A percentile compares a stretch with the other conserved stretches of the same genome.
phyloP scores from a whole-genome alignment of 2,329 filamentous ascomycete genomes.

The Cyphellophora attinorum region DNA sequence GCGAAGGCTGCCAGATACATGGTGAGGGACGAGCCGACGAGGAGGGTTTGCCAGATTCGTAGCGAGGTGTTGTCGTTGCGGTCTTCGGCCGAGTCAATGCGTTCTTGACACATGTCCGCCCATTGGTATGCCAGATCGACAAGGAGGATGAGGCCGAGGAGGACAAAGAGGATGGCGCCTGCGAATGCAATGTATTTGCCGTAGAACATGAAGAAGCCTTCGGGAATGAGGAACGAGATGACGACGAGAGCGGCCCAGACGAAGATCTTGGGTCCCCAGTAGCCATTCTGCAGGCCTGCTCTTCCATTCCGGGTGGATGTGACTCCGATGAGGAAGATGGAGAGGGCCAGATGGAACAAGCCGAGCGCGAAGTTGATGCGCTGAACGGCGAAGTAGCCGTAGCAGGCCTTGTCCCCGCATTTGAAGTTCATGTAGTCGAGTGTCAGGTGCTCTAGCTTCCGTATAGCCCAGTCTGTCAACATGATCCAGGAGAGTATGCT shows the following conservation, averaged over 20 bases:
- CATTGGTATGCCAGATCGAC: slow-evolving; percentile 94
- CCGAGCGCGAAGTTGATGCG: slow-evolving; percentile 96
- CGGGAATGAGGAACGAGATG: slow-evolving; percentile 89
- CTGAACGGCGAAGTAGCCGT: slow-evolving; percentile 93
- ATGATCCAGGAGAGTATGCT: slow-evolving; percentile 97
- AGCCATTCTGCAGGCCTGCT: slow-evolving; percentile 90
- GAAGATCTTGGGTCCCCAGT: slow-evolving; percentile 93
- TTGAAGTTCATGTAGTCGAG: slow-evolving; percentile 94
- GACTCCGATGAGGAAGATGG: slow-evolving; percentile 76
- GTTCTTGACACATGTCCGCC: slow-evolving; percentile 90
- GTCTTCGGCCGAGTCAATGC: slow-evolving; percentile 62
- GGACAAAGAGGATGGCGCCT: slow-evolving; percentile 84
- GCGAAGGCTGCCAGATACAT: slow-evolving; percentile 89
- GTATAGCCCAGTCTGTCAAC: slow-evolving; percentile 97
- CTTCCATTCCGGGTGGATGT: slow-evolving; percentile 77
- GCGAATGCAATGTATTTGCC: slow-evolving; percentile 86
- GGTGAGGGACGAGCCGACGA: slow-evolving; percentile 83
- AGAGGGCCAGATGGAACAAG: slow-evolving; percentile 82
- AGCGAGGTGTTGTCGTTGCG: slow-evolving; percentile 52
- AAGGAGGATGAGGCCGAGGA: slow-evolving; percentile 82
- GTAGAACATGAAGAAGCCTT: slow-evolving; percentile 89
- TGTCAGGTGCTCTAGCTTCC: slow-evolving; percentile 84
- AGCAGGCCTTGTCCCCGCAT: slow-evolving; percentile 73
- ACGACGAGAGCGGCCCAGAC: slow-evolving; percentile 81
- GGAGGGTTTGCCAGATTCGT: slow-evolving; percentile 68